Conservation (phyloP, 208 protist species). For the Novymonas esmeraldas region DNA sequence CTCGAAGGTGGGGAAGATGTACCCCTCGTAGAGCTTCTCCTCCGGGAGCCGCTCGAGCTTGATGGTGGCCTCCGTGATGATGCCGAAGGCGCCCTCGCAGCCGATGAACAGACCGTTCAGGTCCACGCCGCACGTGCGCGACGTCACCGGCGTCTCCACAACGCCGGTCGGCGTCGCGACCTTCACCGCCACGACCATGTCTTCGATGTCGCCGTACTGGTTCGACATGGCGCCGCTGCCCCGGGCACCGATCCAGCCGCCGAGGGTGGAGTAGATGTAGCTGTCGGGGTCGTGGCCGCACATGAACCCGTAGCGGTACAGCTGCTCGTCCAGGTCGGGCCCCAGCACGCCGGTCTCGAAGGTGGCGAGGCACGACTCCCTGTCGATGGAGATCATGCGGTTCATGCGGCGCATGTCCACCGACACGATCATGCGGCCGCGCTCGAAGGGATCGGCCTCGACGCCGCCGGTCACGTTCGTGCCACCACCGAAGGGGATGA, state of each 20-base stretch:
- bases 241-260: conserved; percentile 95
- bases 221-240: conserved; percentile 96
- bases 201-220: conserved; percentile 94
- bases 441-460: conserved; percentile 86
- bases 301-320: conserved; percentile 89
- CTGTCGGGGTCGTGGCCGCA: conserved; percentile 95
- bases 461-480: conserved; percentile 94
- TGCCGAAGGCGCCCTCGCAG: conserved; percentile 93
- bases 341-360: conserved; percentile 93
- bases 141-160: conserved; percentile 79
- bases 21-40: conserved; percentile 85
- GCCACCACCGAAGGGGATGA: conserved; percentile 95
- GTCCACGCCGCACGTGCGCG: conserved; percentile 86
- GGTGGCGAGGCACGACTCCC: conserved; percentile 80
- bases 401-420: conserved; percentile 95
- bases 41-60: conserved; percentile 91
- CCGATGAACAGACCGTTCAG: conserved; percentile 93
- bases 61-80: conserved; percentile 93
- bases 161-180: conserved; percentile 93
- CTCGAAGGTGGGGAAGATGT: conserved; percentile 91
- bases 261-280: conserved; percentile 93
- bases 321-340: conserved; percentile 88
- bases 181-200: conserved; percentile 93
- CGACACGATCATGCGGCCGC: conserved; percentile 89
- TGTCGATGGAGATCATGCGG: conserved; percentile 86